A percentile compares a stretch with the other conserved stretches of the same genome.
Evolutionary conservation across 1,284 basidiomycete species (phyloP).

Genomic region (Singerocomus rubriflavus): DNA sequence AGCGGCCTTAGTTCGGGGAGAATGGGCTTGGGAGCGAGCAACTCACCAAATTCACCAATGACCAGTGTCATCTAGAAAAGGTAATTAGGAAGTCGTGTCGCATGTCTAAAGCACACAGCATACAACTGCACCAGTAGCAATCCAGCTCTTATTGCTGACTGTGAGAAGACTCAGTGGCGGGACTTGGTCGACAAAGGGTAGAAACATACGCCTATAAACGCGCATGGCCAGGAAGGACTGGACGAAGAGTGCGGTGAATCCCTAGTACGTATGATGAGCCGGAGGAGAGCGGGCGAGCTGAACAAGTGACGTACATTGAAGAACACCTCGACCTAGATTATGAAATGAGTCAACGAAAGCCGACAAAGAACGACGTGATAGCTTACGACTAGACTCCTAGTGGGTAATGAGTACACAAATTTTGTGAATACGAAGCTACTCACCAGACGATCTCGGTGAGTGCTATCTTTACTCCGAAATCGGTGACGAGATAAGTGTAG

Average conservation of each 20-base stretch:
- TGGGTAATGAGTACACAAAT: neutral
- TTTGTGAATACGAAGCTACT: conserved; percentile 12
- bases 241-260: conserved; percentile 25
- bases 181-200: neutral
- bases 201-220: conserved; percentile 25
- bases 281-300: neutral
- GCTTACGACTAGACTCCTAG: conserved; percentile 48
- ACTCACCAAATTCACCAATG: conserved; percentile 49
- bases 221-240: conserved; percentile 26
- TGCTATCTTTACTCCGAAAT: conserved; percentile 37
- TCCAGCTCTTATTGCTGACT: conserved; percentile 32
- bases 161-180: neutral
- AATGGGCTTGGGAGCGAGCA: neutral
- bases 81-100: neutral
- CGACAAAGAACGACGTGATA: neutral
- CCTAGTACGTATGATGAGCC: conserved; percentile 12
- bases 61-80: conserved; percentile 37
- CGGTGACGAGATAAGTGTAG: conserved; percentile 52
- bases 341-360: neutral
- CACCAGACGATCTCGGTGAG: conserved; percentile 48
- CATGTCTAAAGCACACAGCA: neutral
- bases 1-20: neutral
- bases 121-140: conserved; percentile 20
- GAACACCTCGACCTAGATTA: conserved; percentile 34
- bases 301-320: conserved; percentile 29